Conservation (phyloP, 169 alveolate genomes). For the Condylostoma magnum region DNA sequence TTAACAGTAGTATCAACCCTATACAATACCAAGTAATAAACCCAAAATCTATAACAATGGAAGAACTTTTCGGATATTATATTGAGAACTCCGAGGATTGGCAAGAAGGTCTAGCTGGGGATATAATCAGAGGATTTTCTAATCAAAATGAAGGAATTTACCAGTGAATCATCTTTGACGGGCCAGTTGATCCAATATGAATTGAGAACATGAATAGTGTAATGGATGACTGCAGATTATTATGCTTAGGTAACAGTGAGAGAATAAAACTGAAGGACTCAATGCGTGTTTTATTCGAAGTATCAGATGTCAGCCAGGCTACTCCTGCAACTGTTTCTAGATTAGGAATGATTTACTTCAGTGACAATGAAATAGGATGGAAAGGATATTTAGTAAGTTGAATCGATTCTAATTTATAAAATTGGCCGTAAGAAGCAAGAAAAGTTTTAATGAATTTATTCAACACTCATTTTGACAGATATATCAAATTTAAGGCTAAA, state of each 20-base stretch:
- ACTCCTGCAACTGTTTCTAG: conserved; percentile 73
- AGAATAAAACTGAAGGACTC: conserved; percentile 40
- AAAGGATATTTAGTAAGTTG: conserved; percentile 62
- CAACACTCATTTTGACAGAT: neutral
- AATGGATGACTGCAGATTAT: conserved; percentile 86
- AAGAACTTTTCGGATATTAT: conserved; percentile 84
- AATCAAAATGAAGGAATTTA: conserved; percentile 54
- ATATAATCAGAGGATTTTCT: conserved; percentile 62
- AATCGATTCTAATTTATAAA: conserved; percentile 49
- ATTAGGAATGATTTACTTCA: conserved; percentile 69
- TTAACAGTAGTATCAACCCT: conserved; percentile 38
- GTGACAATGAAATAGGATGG: conserved; percentile 78
- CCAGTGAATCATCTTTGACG: conserved; percentile 91
- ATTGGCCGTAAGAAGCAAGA: neutral
- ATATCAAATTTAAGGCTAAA: too few species aligned
- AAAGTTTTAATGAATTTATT: neutral
- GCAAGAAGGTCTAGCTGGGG: conserved; percentile 88
- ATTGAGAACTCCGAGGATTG: conserved; percentile 85
- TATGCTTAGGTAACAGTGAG: conserved; percentile 60
- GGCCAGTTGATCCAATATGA: conserved; percentile 92
- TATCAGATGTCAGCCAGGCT: conserved; percentile 57
- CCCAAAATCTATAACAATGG: conserved; percentile 90
- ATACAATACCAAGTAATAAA: conserved; percentile 67
- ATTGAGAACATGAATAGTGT: conserved; percentile 92
- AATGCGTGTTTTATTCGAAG: conserved; percentile 51